Evolutionary conservation across 306 rosid genomes (phyloP).

Genomic region (Astragalus glycyphyllos): DNA sequence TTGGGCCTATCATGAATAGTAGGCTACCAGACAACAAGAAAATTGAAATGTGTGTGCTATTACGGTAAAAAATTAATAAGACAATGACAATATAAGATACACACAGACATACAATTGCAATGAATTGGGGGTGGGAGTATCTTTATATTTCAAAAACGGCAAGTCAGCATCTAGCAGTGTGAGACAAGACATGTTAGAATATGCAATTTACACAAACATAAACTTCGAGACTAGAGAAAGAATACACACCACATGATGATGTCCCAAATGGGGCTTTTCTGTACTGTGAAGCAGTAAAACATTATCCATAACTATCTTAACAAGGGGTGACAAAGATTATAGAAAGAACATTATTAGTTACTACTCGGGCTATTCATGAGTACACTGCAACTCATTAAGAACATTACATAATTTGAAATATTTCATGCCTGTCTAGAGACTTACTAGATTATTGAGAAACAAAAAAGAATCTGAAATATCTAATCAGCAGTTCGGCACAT

Average conservation of each 20-base stretch:
- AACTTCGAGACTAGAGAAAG: constrained; percentile 15
- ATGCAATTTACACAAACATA: constrained; percentile 9
- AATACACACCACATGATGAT: background rate
- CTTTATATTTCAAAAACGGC: constrained; percentile 7
- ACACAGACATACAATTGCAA: background rate
- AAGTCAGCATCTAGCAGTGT: constrained; percentile 7
- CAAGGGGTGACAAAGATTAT: background rate
- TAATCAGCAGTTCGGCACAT: constrained; percentile 16
- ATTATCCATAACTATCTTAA: constrained; percentile 6
- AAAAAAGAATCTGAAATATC: background rate
- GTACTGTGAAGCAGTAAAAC: background rate
- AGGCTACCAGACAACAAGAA: background rate
- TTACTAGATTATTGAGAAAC: constrained; percentile 11
- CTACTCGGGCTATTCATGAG: background rate
- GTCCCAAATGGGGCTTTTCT: constrained; percentile 22
- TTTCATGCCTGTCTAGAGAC: background rate
- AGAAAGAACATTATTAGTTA: constrained; percentile 16
- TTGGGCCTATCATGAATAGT: no score
- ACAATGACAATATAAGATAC: background rate
- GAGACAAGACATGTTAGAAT: background rate
- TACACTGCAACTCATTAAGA: constrained; percentile 8
- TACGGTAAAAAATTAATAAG: constrained; percentile 7
- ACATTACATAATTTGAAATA: background rate
- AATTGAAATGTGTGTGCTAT: background rate
- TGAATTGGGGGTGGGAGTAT: background rate